Evolutionary conservation across 371 early-diverging fungal genomes (phyloP), one percentile per base, ranked within the genome.

Genomic region (Zychaea mexicana): DNA sequence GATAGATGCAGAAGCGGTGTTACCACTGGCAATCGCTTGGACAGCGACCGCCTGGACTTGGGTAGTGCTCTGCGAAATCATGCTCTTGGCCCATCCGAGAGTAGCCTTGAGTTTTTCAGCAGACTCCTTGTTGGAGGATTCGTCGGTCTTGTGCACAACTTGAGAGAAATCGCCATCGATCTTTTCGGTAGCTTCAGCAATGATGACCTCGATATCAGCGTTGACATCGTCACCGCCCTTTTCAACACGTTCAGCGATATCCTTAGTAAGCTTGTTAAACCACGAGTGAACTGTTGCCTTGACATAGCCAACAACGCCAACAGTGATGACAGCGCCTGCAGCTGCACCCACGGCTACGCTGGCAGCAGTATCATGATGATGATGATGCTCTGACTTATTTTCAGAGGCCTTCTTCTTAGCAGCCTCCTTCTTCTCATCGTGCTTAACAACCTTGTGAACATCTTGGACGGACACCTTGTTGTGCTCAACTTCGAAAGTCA

Each of bases 121-220:
- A 21, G 63, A 56, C 2, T 39, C 19, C 30, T 26, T 38, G 22
- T 47, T 47, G 22, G 49, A 22, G 24, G 49, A 19, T 26, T 22
- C 49, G 12, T 47, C 49, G 30, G 53, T 45, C 39, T 65, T 57
- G 57, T 21, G 13, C 3, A 38, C 10, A 36, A 49, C 32, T 0
- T 6, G 24, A 4, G 39, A 19, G 42, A 36, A 57, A 6, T 62
- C 56, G 7, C n/a, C 17, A 21, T 61, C 33, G 4, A 66, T 61
- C 10, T 30, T 52, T 42, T 61, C 33, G 26, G 52, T 67, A 57
- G 74, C 65, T 53, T 72, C 68, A 31, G 65, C 58, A 58, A 74
- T 65, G 53, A 78, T 74, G 13, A 65, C 45, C 31, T 77, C 74
- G 60, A 77, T 77, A 24, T 78, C 78, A 12, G 55, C 46, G n/a